phyloP scores from a whole-genome alignment of 2,329 filamentous ascomycete genomes.

The Rutstroemia sp. region DNA sequence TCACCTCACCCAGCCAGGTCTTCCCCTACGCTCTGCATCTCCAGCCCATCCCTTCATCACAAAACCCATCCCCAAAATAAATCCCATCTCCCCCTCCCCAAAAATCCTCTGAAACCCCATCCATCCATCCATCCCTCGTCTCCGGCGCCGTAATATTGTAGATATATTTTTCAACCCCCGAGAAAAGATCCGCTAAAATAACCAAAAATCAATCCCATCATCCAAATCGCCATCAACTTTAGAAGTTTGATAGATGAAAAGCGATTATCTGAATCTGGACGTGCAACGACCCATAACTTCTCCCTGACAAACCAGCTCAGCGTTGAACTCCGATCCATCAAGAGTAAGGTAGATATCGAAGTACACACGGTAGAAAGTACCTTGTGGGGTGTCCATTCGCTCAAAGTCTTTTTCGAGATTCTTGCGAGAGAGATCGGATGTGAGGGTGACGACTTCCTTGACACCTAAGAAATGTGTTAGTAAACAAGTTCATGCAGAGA shows the following conservation, averaged over 20 bases:
- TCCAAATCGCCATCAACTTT: conserved; percentile 13
- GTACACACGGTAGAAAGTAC: conserved; percentile 84
- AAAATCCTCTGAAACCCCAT: too few species aligned
- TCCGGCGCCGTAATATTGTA: background rate
- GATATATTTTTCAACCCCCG: background rate
- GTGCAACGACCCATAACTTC: conserved; percentile 98
- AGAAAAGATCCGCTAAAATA: conserved; percentile 2
- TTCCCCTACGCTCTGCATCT: background rate
- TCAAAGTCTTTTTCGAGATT: conserved; percentile 99
- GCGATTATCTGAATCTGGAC: conserved; percentile 65
- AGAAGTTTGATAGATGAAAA: background rate
- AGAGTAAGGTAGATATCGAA: conserved; percentile 84
- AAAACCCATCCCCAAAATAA: background rate
- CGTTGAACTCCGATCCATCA: conserved; percentile 95
- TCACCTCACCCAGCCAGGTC: background rate
- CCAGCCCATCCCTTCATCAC: background rate
- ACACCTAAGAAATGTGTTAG: conserved; percentile 56
- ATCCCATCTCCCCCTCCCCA: background rate
- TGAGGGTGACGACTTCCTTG: conserved; percentile 97
- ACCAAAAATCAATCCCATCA: conserved; percentile 20
- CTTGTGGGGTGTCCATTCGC: conserved; percentile 97
- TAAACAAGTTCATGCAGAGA: background rate
- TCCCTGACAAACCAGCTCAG: conserved; percentile 96
- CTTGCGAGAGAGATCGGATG: conserved; percentile 92
- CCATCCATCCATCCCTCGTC: background rate